Evolutionary conservation across 257 asterid species (phyloP).

Genomic region (Primulina eburnea): DNA sequence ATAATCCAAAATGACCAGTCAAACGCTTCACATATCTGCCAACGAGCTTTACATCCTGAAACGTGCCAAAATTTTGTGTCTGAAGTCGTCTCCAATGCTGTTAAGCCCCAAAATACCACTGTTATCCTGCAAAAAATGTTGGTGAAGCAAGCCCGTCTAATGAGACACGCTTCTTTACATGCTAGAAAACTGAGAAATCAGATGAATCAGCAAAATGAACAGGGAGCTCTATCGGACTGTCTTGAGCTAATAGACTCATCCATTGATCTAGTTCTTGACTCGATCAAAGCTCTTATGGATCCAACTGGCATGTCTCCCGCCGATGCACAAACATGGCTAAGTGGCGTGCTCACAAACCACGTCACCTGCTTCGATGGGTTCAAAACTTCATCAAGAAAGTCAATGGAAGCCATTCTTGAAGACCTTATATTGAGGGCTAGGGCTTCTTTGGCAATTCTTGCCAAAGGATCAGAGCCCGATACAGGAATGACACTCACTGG

Average conservation of each 20-base stretch:
- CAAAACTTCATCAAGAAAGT: not conserved
- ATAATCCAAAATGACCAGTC: constrained; percentile 7
- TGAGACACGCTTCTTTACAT: constrained; percentile 19
- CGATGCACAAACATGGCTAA: constrained; percentile 43
- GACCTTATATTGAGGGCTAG: constrained; percentile 37
- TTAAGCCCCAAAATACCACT: not conserved
- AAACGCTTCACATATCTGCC: constrained; percentile 29
- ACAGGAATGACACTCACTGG: not conserved
- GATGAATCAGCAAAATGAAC: constrained; percentile 26
- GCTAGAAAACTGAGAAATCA: constrained; percentile 11
- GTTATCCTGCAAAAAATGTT: constrained; percentile 26
- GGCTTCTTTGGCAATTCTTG: constrained; percentile 39
- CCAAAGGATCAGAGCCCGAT: constrained; percentile 10
- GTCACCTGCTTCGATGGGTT: constrained; percentile 52
- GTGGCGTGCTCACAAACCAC: constrained; percentile 53
- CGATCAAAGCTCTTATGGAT: constrained; percentile 29
- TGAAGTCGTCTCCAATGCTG: constrained; percentile 20
- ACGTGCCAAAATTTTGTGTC: constrained; percentile 31
- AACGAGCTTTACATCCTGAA: constrained; percentile 28
- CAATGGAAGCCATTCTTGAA: constrained; percentile 12
- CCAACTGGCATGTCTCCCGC: constrained; percentile 11
- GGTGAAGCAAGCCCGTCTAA: constrained; percentile 26
- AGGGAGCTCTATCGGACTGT: constrained; percentile 44
- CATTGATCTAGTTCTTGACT: constrained; percentile 33
- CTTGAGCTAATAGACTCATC: constrained; percentile 42